These are phyloP conservation scores for Echium plantagineum DNA, from an alignment of 257 asterid genomes.

Conservation along the genomic window DNA sequence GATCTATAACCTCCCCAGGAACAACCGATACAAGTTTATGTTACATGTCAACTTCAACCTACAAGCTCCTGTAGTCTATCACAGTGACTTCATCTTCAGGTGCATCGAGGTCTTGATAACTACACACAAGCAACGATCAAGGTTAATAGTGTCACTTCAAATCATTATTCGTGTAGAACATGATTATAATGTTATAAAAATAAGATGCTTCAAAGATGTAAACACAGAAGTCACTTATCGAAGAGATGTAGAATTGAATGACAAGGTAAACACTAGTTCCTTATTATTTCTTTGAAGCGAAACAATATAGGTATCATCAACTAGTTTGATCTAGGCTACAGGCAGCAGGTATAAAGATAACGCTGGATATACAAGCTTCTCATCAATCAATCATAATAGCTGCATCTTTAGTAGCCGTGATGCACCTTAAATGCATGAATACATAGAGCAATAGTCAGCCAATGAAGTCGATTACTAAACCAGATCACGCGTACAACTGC, in stretches of 20 bases:
- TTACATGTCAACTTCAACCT: slow-evolving; percentile 13
- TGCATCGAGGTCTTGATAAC: slow-evolving; percentile 97
- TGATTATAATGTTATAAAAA: background rate
- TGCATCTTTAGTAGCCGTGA: no score
- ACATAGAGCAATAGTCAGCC: no score
- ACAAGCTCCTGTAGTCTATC: slow-evolving; percentile 90
- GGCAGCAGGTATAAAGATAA: no score
- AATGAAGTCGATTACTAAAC: no score
- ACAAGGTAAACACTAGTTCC: no score
- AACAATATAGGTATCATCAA: no score
- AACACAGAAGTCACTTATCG: background rate
- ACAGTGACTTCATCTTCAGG: slow-evolving; percentile 99
- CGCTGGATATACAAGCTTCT: no score
- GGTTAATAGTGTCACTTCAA: slow-evolving; percentile 5
- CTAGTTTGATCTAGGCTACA: no score
- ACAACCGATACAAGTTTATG: background rate
- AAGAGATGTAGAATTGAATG: background rate
- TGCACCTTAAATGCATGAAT: no score
- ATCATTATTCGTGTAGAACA: background rate
- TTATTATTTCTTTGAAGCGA: no score
- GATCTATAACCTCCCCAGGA: background rate
- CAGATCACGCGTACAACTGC: no score
- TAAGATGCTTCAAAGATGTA: background rate
- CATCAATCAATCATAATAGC: background rate
- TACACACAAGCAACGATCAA: slow-evolving; percentile 24